Conservation (phyloP, 768 basidiomycete species). For the Lyophyllum semitale region DNA sequence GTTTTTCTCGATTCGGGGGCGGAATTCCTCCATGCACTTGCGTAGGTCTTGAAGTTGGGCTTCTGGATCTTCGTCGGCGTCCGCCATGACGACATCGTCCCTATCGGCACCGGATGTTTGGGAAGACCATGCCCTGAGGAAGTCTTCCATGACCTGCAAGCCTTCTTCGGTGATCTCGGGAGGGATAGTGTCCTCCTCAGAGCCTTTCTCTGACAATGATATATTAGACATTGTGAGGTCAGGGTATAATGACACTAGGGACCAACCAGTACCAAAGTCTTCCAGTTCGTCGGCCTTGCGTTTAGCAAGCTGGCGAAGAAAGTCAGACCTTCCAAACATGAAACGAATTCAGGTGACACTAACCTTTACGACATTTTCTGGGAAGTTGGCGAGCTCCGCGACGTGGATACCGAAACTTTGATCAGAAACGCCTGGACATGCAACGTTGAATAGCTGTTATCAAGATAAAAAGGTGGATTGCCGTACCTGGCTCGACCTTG, state of each 20-base stretch:
- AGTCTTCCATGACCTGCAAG: constrained; percentile 74
- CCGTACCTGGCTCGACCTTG: constrained; percentile 87
- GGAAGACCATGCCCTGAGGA: constrained; percentile 66
- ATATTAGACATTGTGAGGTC: neutral
- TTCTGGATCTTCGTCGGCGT: constrained; percentile 31
- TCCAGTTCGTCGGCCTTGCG: constrained; percentile 90
- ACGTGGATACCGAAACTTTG: constrained; percentile 99
- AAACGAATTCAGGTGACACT: constrained; percentile 10
- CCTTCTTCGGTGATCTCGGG: constrained; percentile 75
- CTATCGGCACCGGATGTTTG: constrained; percentile 45
- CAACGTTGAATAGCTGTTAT: neutral
- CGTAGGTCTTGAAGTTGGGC: constrained; percentile 55
- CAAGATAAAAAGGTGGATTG: neutral
- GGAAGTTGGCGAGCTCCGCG: constrained; percentile 96
- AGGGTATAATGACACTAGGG: too few relatives aligned
- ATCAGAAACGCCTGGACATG: constrained; percentile 77
- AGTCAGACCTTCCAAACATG: neutral
- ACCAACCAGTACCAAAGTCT: constrained; percentile 59
- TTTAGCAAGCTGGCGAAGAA: constrained; percentile 69
- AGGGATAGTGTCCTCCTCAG: constrained; percentile 45
- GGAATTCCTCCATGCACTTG: constrained; percentile 64
- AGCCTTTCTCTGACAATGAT: neutral
- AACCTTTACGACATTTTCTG: constrained; percentile 89
- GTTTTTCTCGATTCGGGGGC: constrained; percentile 73
- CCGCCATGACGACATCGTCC: constrained; percentile 49